Base-by-base conservation (phyloP, 108 stramenopile species). In the Conticribra weissflogii region DNA sequence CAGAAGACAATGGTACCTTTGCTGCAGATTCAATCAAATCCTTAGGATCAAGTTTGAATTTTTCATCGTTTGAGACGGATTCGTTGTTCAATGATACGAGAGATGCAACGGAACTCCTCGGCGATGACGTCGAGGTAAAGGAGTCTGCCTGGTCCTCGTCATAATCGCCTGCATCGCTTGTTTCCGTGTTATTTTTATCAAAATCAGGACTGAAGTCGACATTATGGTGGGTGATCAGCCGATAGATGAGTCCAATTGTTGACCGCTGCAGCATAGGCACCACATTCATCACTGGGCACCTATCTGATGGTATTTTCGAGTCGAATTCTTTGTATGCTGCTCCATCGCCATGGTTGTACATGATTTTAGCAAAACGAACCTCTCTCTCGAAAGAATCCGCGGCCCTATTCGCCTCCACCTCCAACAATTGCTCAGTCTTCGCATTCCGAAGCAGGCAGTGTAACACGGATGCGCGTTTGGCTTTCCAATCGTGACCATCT, bases 401-500 rank as follows among this genome's bases (percentile, higher is more conserved):
- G 24, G 86, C 85, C 50, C 58, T 71, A 78, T 94, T 86, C 0
- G 83, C 81, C 56, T 90, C 88, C 16, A 29, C 22, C 68, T 89
- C 88, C 47, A 90, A 59, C 50, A 63, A 41, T n/a, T n/a, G n/a
- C n/a, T n/a, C 30, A 15, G 64, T 54, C 8, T 54, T 49, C 14
- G 34, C 18, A 51, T 21, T 27, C 30, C 33, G 78, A 51, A 66
- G 56, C 28, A 97, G 62, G 55, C 84, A 83, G 62, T 97, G 94
- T 19, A 91, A 65, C 12, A 97, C 94, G 27, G 88, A 80, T 9
- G 86, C 85, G 29, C 96, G 90, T 69, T 97, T 97, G 7, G 85
- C 81, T 53, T 89, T 89, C 96, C 96, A 97, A 51, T 93, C 94
- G 2, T 74, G 53, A n/a, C 94, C 94, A 74, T 97, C 82, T 4